Conservation (phyloP, 345 rosid species). For the Balakata baccata region DNA sequence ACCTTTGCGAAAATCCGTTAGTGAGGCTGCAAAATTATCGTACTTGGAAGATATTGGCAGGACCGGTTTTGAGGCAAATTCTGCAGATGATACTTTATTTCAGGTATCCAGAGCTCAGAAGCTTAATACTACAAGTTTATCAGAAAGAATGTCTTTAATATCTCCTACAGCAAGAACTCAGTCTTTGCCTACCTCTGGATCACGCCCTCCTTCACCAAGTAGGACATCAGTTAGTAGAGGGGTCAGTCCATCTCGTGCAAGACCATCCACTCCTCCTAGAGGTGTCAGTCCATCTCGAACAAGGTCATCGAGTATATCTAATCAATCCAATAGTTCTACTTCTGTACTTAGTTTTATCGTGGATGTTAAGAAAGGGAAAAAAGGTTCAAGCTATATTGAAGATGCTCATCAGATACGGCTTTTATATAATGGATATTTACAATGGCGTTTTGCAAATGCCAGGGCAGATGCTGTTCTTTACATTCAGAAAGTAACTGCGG, state of each 20-base stretch:
- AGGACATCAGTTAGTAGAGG: constrained; percentile 49
- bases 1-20: constrained; percentile 54
- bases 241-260: constrained; percentile 50
- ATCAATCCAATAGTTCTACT: constrained; percentile 53
- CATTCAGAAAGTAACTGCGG: constrained; percentile 62
- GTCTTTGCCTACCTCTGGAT: constrained; percentile 44
- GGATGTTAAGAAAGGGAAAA: constrained; percentile 77
- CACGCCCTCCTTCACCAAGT: constrained; percentile 72
- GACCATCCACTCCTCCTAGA: constrained; percentile 74
- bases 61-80: constrained; percentile 39
- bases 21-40: constrained; percentile 48
- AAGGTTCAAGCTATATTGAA: constrained; percentile 58
- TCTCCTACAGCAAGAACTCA: constrained; percentile 50
- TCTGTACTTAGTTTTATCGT: constrained; percentile 88
- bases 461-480: constrained; percentile 63
- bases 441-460: constrained; percentile 92
- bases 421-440: constrained; percentile 75
- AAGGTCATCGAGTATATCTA: constrained; percentile 50
- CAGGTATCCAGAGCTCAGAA: constrained; percentile 39
- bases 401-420: constrained; percentile 89
- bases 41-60: constrained; percentile 40
- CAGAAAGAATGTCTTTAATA: constrained; percentile 46
- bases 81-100: constrained; percentile 44
- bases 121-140: constrained; percentile 41
- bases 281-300: constrained; percentile 77